Evolutionary conservation across 768 basidiomycete genomes (phyloP).

Genomic region (Rhizopogon vesiculosus): DNA sequence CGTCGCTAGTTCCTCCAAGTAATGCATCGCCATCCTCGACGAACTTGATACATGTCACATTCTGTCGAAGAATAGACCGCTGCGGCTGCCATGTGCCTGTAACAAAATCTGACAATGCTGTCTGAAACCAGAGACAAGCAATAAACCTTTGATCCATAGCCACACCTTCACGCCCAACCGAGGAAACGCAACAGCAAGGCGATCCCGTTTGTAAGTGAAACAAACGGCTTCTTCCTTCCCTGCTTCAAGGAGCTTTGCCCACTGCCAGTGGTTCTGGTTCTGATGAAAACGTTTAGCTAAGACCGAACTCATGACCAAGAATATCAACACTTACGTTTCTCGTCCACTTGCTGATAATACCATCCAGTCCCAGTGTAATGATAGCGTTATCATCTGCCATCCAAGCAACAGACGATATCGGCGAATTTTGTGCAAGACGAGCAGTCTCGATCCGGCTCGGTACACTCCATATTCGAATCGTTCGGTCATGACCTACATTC

Average conservation of each 20-base stretch:
- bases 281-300: constrained; percentile 11
- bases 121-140: background rate
- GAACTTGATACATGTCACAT: constrained; percentile 61
- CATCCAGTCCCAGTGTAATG: constrained; percentile 53
- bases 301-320: background rate
- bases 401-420: constrained; percentile 51
- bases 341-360: constrained; percentile 56
- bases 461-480: constrained; percentile 62
- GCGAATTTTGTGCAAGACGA: constrained; percentile 47
- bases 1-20: constrained; percentile 66
- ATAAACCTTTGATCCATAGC: constrained; percentile 52
- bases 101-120: constrained; percentile 1
- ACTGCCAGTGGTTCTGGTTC: constrained; percentile 51
- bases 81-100: constrained; percentile 62
- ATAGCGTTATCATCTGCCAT: constrained; percentile 54
- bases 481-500: constrained; percentile 47
- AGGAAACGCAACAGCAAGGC: constrained; percentile 60
- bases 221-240: constrained; percentile 43
- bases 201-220: constrained; percentile 51
- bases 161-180: constrained; percentile 60
- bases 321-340: constrained; percentile 38
- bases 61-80: constrained; percentile 57
- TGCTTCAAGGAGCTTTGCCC: constrained; percentile 49
- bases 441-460: constrained; percentile 45
- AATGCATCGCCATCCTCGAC: constrained; percentile 59